phyloP scores from a whole-genome alignment of 148 eudicot genomes.

The Amaranthus palmeri region DNA sequence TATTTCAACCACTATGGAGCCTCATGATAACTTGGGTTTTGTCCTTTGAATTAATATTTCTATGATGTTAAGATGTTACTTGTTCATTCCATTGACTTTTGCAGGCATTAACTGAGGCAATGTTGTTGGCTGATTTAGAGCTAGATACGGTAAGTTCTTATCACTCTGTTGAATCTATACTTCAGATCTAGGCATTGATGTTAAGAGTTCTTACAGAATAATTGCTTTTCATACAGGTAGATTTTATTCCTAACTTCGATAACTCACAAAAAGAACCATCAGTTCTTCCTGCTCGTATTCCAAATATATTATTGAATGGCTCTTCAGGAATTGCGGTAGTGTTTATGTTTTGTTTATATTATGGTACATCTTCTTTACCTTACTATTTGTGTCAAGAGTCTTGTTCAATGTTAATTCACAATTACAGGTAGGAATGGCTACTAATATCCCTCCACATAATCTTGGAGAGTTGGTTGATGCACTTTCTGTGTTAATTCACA shows the following conservation, averaged over 20 bases:
- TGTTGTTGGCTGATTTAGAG: constrained; percentile 92
- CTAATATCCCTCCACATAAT: constrained; percentile 97
- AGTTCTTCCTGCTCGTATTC: constrained; percentile 79
- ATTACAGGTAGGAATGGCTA: constrained; percentile 96
- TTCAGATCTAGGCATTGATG: not conserved
- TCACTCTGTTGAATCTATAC: constrained; percentile 1
- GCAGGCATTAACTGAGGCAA: constrained; percentile 92
- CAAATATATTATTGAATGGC: constrained; percentile 82
- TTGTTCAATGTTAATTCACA: not conserved
- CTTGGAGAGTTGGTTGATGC: constrained; percentile 97
- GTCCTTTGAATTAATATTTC: not conserved
- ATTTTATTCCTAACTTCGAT: constrained; percentile 89
- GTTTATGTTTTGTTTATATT: constrained; percentile 6
- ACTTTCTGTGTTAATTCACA: constrained; percentile 78
- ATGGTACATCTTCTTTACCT: not conserved
- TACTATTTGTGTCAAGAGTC: not conserved
- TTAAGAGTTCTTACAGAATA: constrained; percentile 1
- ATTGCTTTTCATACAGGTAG: constrained; percentile 56
- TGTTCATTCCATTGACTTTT: constrained; percentile 12
- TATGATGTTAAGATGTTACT: not conserved
- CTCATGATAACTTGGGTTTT: not conserved
- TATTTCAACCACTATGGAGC: not conserved
- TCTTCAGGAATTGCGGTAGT: constrained; percentile 95
- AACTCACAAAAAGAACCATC: constrained; percentile 93
- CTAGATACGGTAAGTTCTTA: constrained; percentile 69